Evolutionary conservation across 2,329 filamentous ascomycete genomes (phyloP), one percentile per base, ranked within the genome.

Genomic region (Ascochyta rabiei): DNA sequence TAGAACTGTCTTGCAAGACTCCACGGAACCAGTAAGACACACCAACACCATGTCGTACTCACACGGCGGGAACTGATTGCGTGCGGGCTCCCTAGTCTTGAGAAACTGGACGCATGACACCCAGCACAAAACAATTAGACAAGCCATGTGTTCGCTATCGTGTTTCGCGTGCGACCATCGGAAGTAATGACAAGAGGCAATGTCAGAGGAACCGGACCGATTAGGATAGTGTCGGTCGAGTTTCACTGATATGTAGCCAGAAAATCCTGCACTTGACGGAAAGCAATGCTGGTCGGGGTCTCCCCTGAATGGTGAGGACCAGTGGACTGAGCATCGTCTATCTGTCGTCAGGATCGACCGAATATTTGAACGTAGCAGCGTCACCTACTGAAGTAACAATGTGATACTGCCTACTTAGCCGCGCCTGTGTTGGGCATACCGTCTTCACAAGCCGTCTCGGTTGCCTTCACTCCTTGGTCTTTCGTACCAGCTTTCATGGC

Each of bases 401-500:
- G 9, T 30, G 19, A 28, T 8, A 15, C 28, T 19, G n/a, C 18
- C 2, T 4, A 21, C 23, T 26, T 13, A 6, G 16, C 26, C 26
- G 18, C 12, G 26, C 19, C 13, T 19, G 18, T 7, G 6, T 8
- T 43, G 9, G 12, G 19, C 16, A 10, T 10, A 6, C 18, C 7
- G 3, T 24, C n/a, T 33, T 5, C 3, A 16, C 2, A 42, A 12
- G 18, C 7, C 28, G 24, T 16, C 15, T 18, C 31, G 26, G 26
- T 12, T 19, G 19, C 19, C 31, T 28, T 38, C 18, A 24, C 12
- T 19, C 6, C 15, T 46, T 6, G 60, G 60, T 34, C 70, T 63
- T 48, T 61, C 60, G 50, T 75, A 79, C 62, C 70, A 72, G 23
- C 75, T 77, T 47, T 74, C 73, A 31, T 72, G 69, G n/a, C 65